Percentiles rank a stretch among this genome's conserved stretches.
These are phyloP conservation scores for Pseudotsuga menziesii DNA, from an alignment of 75 land plant species.

Conservation along the genomic window DNA sequence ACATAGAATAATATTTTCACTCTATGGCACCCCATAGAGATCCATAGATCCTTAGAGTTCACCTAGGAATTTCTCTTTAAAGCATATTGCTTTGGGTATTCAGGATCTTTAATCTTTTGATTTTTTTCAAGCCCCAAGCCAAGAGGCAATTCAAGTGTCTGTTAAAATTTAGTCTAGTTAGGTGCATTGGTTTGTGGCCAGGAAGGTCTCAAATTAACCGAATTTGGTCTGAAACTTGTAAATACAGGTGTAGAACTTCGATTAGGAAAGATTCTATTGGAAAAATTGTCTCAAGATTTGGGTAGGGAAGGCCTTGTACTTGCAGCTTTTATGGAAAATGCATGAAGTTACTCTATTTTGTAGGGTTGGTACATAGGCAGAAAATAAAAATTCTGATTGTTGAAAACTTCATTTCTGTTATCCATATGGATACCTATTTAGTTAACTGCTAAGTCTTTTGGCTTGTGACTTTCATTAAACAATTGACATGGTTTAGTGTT, in stretches of 20 bases:
- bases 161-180: constrained; percentile 44
- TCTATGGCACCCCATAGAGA: too few species aligned
- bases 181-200: too few species aligned
- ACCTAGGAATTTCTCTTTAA: constrained; percentile 70
- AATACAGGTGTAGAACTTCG: constrained; percentile 81
- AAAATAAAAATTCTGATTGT: constrained; percentile 71
- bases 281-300: constrained; percentile 27
- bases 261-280: constrained; percentile 58
- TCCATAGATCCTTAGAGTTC: constrained; percentile 73
- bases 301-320: too few species aligned
- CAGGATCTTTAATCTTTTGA: constrained; percentile 52
- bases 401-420: constrained; percentile 75
- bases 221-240: constrained; percentile 43
- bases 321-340: too few species aligned
- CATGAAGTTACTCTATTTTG: constrained; percentile 75
- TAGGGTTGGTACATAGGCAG: too few species aligned
- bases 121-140: constrained; percentile 70
- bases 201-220: constrained; percentile 32
- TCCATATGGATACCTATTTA: constrained; percentile 70
- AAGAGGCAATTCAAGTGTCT: constrained; percentile 56
- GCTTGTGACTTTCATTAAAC: too few species aligned
- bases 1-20: constrained; percentile 27
- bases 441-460: too few species aligned
- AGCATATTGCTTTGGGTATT: constrained; percentile 63
- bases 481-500: too few species aligned